A percentile compares a stretch with the other conserved stretches of the same genome.
Conservation (phyloP, 495 filamentous ascomycete genomes). For the Bombardia bombarda region DNA sequence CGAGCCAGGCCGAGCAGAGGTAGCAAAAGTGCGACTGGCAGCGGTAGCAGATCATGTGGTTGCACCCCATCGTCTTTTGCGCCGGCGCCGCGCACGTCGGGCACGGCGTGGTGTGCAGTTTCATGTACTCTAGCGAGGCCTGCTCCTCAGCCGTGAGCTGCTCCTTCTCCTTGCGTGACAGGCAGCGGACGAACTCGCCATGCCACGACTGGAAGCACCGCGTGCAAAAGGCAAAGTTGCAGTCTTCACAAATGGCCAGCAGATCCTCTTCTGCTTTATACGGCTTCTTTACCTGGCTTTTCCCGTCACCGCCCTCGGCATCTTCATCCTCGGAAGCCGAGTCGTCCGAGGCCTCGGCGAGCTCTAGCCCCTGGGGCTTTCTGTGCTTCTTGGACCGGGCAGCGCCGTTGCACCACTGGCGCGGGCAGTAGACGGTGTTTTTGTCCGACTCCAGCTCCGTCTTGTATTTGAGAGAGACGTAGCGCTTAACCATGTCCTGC, state of each 20-base stretch:
- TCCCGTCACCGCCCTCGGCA: conserved; percentile 40
- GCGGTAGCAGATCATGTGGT: conserved; percentile 93
- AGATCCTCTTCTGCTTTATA: conserved; percentile 23
- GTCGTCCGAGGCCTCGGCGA: conserved; percentile 41
- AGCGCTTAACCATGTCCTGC: conserved; percentile 69
- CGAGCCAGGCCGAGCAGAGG: conserved; percentile 82
- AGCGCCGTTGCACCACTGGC: conserved; percentile 90
- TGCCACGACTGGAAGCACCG: conserved; percentile 70
- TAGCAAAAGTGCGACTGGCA: conserved; percentile 95
- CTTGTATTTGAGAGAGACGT: conserved; percentile 84
- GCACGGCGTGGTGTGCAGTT: conserved; percentile 72
- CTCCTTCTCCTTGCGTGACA: conserved; percentile 49
- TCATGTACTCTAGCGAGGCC: conserved; percentile 74
- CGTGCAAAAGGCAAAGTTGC: conserved; percentile 83
- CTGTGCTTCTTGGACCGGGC: conserved; percentile 72
- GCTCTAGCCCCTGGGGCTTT: conserved; percentile 51
- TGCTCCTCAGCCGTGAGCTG: conserved; percentile 76
- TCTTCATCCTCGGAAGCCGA: conserved; percentile 32
- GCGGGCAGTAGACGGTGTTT: conserved; percentile 87
- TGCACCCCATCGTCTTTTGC: conserved; percentile 91
- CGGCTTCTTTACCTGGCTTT: conserved; percentile 12
- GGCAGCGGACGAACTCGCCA: conserved; percentile 62
- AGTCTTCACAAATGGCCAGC: conserved; percentile 80
- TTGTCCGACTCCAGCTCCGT: conserved; percentile 84
- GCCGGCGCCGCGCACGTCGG: conserved; percentile 82